Conservation (phyloP, 129 eudicot genomes). For the Flaveria sonorensis region DNA sequence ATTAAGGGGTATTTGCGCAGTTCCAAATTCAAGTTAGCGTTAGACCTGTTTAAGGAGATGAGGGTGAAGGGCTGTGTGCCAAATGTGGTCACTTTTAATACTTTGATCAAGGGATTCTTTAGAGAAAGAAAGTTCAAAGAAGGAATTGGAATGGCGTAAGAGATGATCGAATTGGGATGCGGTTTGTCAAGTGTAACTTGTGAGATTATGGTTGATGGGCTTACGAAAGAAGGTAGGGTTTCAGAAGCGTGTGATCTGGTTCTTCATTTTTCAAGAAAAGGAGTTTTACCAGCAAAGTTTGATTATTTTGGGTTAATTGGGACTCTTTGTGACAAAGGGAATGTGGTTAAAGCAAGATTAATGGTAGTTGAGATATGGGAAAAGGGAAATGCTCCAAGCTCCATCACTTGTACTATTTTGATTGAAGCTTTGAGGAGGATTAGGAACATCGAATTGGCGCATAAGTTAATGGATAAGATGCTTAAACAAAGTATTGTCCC, state of each 20-base stretch:
- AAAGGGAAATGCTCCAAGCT: constrained; percentile 67
- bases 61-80: constrained; percentile 71
- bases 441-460: constrained; percentile 41
- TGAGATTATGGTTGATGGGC: constrained; percentile 77
- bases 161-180: constrained; percentile 86
- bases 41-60: constrained; percentile 87
- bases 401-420: constrained; percentile 66
- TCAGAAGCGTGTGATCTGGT: constrained; percentile 60
- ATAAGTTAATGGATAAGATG: constrained; percentile 58
- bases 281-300: constrained; percentile 61
- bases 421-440: constrained; percentile 63
- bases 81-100: constrained; percentile 81
- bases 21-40: constrained; percentile 51
- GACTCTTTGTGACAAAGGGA: constrained; percentile 52
- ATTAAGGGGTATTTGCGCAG: constrained; percentile 70
- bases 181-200: constrained; percentile 68
- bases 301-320: constrained; percentile 61
- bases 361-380: constrained; percentile 70
- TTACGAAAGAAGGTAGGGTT: constrained; percentile 47
- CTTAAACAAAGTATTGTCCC: constrained; percentile 60
- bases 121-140: constrained; percentile 71
- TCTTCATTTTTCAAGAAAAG: constrained; percentile 61
- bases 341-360: constrained; percentile 48
- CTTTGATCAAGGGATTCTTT: constrained; percentile 77
- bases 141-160: constrained; percentile 78